Percentiles rank a stretch among this genome's conserved stretches.
These are phyloP conservation scores for Phytophthora litchii DNA, from an alignment of 352 stramenopile species.

Conservation along the genomic window DNA sequence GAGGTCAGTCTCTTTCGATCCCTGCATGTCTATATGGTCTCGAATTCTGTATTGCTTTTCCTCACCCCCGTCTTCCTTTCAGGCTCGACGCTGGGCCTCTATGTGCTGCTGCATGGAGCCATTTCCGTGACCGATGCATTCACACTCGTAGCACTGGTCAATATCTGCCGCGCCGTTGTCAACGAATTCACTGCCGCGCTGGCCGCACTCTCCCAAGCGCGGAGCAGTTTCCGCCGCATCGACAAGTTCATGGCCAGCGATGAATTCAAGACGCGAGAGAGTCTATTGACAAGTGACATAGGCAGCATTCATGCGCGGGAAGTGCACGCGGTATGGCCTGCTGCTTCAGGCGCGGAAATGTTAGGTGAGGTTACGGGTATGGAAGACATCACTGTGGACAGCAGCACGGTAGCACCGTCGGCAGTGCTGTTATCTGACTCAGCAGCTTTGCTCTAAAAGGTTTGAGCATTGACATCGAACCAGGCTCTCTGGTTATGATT, in stretches of 20 bases:
- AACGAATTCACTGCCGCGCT: slow-evolving; percentile 35
- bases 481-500: slow-evolving; percentile 54
- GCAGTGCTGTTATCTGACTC: slow-evolving; percentile 9
- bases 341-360: neutral
- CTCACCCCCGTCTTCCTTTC: slow-evolving; percentile 51
- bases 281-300: neutral
- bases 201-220: slow-evolving; percentile 29
- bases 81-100: slow-evolving; percentile 48
- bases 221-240: slow-evolving; percentile 32
- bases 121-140: slow-evolving; percentile 58
- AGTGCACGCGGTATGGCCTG: slow-evolving; percentile 24
- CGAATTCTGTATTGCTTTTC: slow-evolving; percentile 61
- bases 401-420: slow-evolving; percentile 6
- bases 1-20: slow-evolving; percentile 57
- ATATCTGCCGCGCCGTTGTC: slow-evolving; percentile 38
- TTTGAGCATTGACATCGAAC: slow-evolving; percentile 60
- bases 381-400: slow-evolving; percentile 5
- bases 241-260: slow-evolving; percentile 35
- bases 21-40: slow-evolving; percentile 55
- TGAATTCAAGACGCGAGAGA: slow-evolving; percentile 16
- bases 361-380: neutral
- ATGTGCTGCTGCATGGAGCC: slow-evolving; percentile 40
- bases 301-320: slow-evolving; percentile 23
- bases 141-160: slow-evolving; percentile 43
- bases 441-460: slow-evolving; percentile 40